phyloP scores from a whole-genome alignment of 2,329 filamentous ascomycete genomes.

The Colletotrichum higginsianum region DNA sequence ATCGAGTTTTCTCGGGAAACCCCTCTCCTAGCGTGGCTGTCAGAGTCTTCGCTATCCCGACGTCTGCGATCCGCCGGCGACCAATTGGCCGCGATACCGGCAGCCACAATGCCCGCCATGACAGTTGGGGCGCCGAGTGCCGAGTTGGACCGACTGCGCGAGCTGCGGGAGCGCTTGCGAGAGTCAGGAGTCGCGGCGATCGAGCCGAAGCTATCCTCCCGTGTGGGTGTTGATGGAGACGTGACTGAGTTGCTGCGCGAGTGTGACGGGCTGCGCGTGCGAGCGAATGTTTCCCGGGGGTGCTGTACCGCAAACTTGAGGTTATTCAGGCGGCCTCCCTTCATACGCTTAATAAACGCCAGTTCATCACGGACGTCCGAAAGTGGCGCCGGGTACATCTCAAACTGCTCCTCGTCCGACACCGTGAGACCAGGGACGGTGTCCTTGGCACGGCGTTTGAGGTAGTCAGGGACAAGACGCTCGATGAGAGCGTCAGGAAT shows the following conservation, averaged over 20 bases:
- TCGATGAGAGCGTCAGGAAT: slow-evolving; percentile 81
- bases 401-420: slow-evolving; percentile 77
- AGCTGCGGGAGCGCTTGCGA: slow-evolving; percentile 77
- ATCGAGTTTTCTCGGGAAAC: slow-evolving; percentile 38
- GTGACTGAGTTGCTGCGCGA: slow-evolving; percentile 75
- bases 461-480: slow-evolving; percentile 65
- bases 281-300: slow-evolving; percentile 78
- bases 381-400: slow-evolving; percentile 79
- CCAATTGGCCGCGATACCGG: slow-evolving; percentile 83
- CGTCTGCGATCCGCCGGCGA: slow-evolving; percentile 74
- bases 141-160: slow-evolving; percentile 76
- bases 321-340: slow-evolving; percentile 86
- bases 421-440: slow-evolving; percentile 70
- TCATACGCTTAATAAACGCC: slow-evolving; percentile 83
- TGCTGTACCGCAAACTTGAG: slow-evolving; percentile 84
- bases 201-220: slow-evolving; percentile 66
- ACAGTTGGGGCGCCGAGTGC: slow-evolving; percentile 82
- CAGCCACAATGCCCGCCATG: slow-evolving; percentile 88
- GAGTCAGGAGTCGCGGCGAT: slow-evolving; percentile 71
- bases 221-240: slow-evolving; percentile 74
- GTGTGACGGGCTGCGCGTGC: slow-evolving; percentile 74
- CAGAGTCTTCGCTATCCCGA: slow-evolving; percentile 54
- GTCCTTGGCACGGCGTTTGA: slow-evolving; percentile 63
- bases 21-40: slow-evolving; percentile 32
- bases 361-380: slow-evolving; percentile 85